Conservation (phyloP, 305 asterid genomes). For the Rubia peregrina region DNA sequence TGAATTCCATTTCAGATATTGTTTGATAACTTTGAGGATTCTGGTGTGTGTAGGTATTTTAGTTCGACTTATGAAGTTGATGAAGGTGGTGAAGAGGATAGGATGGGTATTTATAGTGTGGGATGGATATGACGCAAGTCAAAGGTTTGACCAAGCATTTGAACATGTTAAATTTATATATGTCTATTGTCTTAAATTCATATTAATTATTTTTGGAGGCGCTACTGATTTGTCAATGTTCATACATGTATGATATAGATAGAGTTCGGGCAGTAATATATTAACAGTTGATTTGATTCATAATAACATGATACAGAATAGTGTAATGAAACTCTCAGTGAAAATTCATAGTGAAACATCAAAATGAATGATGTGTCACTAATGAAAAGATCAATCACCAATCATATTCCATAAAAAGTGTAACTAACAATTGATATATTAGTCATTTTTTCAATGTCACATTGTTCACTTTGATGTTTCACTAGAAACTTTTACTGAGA, state of each 20-base stretch:
- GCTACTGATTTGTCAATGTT: background rate
- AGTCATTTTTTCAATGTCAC: too few species aligned
- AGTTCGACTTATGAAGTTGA: background rate
- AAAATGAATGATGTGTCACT: too few species aligned
- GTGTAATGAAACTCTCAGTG: too few species aligned
- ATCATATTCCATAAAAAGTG: too few species aligned
- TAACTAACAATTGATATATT: too few species aligned
- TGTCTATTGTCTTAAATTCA: background rate
- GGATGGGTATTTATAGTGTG: background rate
- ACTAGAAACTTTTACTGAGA: too few species aligned
- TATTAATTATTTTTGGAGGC: background rate
- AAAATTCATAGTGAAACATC: too few species aligned
- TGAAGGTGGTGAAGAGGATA: background rate
- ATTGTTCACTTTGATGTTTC: too few species aligned
- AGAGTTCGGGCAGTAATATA: background rate
- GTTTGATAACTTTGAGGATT: background rate
- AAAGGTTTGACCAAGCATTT: background rate
- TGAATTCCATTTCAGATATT: constrained; percentile 13
- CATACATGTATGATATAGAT: background rate
- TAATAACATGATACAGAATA: too few species aligned
- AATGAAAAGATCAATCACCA: too few species aligned
- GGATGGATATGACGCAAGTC: background rate
- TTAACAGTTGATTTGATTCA: too few species aligned
- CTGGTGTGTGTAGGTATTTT: background rate
- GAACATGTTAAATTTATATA: background rate